Evolutionary conservation across 1,139 yeast genomes (phyloP).

Genomic region (Eremothecium sinecaudum): DNA sequence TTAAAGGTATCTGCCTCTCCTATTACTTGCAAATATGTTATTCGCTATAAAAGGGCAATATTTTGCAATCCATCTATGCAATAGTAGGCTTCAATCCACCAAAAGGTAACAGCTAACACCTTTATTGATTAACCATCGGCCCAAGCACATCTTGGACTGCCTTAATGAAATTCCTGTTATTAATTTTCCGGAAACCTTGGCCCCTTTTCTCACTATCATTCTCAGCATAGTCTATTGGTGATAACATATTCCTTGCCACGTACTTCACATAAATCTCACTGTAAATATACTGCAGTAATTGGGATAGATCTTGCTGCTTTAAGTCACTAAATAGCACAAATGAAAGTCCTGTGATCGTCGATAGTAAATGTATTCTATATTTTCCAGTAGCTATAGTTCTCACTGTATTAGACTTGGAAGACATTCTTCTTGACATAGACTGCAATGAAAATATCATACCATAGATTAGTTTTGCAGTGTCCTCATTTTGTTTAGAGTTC

Average conservation of each 20-base stretch:
- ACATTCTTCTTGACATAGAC: conserved; percentile 58
- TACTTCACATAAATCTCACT: conserved; percentile 55
- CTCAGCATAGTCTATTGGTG: conserved; percentile 28
- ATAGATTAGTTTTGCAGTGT: conserved; percentile 68
- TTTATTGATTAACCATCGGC: conserved; percentile 24
- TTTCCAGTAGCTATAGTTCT: conserved; percentile 61
- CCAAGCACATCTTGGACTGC: conserved; percentile 25
- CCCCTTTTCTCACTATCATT: conserved; percentile 25
- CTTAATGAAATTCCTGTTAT: conserved; percentile 23
- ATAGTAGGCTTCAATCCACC: no score
- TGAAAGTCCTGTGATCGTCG: conserved; percentile 69
- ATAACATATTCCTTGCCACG: conserved; percentile 50
- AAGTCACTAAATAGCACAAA: conserved; percentile 69
- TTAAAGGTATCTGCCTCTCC: no score
- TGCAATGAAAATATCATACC: conserved; percentile 81
- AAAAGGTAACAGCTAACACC: no score
- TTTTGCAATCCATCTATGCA: no score
- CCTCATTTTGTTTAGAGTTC: conserved; percentile 51
- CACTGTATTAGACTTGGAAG: conserved; percentile 40
- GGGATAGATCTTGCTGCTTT: conserved; percentile 48
- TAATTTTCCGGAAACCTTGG: conserved; percentile 26
- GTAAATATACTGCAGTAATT: conserved; percentile 58
- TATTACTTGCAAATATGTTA: no score
- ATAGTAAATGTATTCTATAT: conserved; percentile 70
- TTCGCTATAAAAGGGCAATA: no score